These are phyloP conservation scores for Epichloe sibirici DNA, from an alignment of 2,329 filamentous ascomycete species.

Conservation along the genomic window DNA sequence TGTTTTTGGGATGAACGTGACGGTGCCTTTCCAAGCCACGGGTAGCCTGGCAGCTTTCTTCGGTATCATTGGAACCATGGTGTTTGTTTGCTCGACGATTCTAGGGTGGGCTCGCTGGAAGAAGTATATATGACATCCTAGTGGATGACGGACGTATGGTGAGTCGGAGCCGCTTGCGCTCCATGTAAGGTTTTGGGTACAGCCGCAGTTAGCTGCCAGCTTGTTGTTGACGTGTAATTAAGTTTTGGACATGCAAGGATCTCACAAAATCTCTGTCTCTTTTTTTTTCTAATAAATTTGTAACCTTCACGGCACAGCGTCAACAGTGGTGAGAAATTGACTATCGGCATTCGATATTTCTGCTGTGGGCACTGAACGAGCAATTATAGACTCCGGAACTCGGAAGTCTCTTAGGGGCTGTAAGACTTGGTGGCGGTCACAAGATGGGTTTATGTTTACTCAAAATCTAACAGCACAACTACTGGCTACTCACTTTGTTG, in stretches of 20 bases:
- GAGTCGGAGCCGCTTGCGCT: too few relatives aligned
- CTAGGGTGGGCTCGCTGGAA: constrained; percentile 33
- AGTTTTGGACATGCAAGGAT: neutral
- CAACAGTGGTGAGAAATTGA: neutral
- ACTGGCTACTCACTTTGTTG: too few relatives aligned
- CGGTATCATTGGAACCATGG: constrained; percentile 38
- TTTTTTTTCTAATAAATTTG: neutral
- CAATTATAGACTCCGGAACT: too few relatives aligned
- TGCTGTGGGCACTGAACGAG: too few relatives aligned
- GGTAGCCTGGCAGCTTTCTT: constrained; percentile 44
- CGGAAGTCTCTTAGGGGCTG: too few relatives aligned
- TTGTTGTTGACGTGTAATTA: too few relatives aligned
- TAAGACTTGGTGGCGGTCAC: too few relatives aligned
- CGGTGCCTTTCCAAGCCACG: constrained; percentile 48
- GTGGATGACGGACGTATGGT: too few relatives aligned
- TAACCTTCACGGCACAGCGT: neutral
- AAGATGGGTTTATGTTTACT: too few relatives aligned
- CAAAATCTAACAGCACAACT: too few relatives aligned
- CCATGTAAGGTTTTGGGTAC: too few relatives aligned
- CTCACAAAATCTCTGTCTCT: neutral
- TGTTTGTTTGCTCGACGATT: constrained; percentile 36
- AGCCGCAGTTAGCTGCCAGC: too few relatives aligned
- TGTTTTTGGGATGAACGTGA: constrained; percentile 80
- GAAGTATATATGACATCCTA: constrained; percentile 29
- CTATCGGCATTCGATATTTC: neutral